These are phyloP conservation scores for Yamadazyma sp. DNA, from an alignment of 1,139 yeast species.

Conservation along the genomic window DNA sequence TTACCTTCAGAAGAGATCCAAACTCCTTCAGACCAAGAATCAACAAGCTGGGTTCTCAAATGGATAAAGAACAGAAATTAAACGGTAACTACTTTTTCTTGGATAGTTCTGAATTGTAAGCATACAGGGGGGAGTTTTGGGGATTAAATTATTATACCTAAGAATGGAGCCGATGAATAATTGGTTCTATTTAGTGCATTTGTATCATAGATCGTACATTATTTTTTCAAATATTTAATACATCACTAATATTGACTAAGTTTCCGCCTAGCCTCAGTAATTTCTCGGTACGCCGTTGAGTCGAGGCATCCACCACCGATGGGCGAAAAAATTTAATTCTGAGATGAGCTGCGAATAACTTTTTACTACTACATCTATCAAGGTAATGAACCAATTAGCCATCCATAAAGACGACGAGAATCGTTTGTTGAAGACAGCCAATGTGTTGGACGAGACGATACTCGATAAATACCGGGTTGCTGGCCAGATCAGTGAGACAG, in stretches of 20 bases:
- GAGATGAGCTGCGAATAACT: constrained; percentile 5
- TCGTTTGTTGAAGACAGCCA: constrained; percentile 70
- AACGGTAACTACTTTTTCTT: constrained; percentile 94
- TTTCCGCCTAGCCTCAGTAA: neutral
- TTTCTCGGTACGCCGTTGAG: neutral
- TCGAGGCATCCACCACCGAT: neutral
- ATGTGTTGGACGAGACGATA: constrained; percentile 59
- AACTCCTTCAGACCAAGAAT: constrained; percentile 97
- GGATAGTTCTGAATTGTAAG: constrained; percentile 52
- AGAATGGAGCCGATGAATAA: neutral
- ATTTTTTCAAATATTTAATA: constrained; percentile 1
- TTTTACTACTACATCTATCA: neutral
- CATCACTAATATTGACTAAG: neutral
- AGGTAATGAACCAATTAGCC: constrained; percentile 47
- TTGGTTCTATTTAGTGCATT: constrained; percentile 1
- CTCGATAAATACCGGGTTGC: constrained; percentile 84
- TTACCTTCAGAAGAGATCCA: constrained; percentile 99
- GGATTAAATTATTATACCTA: constrained; percentile 4
- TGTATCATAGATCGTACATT: constrained; percentile 2
- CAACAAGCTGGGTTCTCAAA: constrained; percentile 94
- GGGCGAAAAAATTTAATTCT: neutral
- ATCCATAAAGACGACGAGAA: constrained; percentile 72
- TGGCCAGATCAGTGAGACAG: constrained; percentile 90
- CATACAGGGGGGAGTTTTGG: neutral
- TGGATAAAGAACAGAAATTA: constrained; percentile 95